phyloP scores from a whole-genome alignment of 176 grass and related monocot genomes.

The Carex littledalei region DNA sequence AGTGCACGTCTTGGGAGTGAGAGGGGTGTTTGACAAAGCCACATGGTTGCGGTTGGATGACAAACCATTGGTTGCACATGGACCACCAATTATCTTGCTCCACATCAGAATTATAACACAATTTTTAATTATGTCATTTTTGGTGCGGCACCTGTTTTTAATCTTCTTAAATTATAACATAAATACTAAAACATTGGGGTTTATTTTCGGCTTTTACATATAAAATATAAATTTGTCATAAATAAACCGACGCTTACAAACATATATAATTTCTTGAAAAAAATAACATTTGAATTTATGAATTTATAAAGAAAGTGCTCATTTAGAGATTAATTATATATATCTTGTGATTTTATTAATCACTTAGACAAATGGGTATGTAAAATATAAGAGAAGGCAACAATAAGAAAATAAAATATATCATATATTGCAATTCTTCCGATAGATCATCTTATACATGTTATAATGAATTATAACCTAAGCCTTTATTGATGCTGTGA shows the following conservation, averaged over 20 bases:
- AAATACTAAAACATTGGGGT: no score
- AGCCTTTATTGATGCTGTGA: background rate
- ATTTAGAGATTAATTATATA: no score
- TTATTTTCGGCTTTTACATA: no score
- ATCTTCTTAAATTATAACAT: no score
- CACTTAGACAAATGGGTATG: background rate
- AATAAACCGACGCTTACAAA: no score
- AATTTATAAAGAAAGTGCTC: no score
- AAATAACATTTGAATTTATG: no score
- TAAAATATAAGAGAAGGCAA: background rate
- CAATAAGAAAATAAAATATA: background rate
- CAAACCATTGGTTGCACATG: background rate
- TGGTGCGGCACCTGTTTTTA: background rate
- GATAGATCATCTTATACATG: background rate
- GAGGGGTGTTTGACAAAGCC: conserved; percentile 17
- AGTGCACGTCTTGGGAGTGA: conserved; percentile 33
- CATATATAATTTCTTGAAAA: no score
- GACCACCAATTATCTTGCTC: conserved; percentile 10
- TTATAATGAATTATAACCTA: background rate
- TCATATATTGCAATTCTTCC: background rate
- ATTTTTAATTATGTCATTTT: background rate
- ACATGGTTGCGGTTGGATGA: conserved; percentile 23
- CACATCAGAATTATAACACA: background rate
- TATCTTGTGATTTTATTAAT: no score
- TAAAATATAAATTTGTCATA: no score